Percentiles rank a stretch among this genome's conserved stretches.
These are phyloP conservation scores for Nicotiana tomentosiformis DNA, from an alignment of 257 asterid genomes.

Conservation along the genomic window DNA sequence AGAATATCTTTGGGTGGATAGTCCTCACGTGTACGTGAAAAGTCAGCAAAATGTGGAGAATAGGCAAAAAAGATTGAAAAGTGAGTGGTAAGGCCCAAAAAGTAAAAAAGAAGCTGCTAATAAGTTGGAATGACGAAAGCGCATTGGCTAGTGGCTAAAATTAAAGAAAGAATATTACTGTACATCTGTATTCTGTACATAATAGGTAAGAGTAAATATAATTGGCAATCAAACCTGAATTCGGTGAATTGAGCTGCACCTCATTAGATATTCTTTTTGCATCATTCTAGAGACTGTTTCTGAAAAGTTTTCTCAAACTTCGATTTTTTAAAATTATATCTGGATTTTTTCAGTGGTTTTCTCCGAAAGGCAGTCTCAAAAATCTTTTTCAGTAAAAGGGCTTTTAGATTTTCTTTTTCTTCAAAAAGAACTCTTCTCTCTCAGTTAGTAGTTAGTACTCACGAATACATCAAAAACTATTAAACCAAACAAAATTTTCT, in stretches of 20 bases:
- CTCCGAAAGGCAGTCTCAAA: neutral
- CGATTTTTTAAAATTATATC: neutral
- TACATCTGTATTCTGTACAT: too few relatives aligned
- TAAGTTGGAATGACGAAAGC: constrained; percentile 3
- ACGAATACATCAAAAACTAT: too few relatives aligned
- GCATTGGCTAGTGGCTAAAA: neutral
- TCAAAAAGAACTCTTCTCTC: neutral
- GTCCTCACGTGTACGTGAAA: neutral
- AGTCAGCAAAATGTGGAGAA: constrained; percentile 3
- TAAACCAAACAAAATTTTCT: neutral
- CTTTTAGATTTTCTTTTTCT: too few relatives aligned
- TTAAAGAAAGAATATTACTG: too few relatives aligned
- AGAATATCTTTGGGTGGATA: constrained; percentile 1
- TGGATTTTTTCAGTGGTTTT: neutral
- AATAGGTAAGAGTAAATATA: too few relatives aligned
- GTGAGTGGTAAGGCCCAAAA: neutral
- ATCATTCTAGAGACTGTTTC: neutral
- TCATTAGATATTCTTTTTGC: neutral
- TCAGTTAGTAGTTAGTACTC: neutral
- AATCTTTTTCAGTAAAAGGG: neutral
- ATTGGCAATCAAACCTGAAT: neutral
- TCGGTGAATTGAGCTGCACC: neutral
- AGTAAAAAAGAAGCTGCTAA: neutral
- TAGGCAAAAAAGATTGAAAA: neutral
- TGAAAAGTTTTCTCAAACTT: neutral